phyloP scores from a whole-genome alignment of 164 flowering plant genomes.

The Warburgia ugandensis region DNA sequence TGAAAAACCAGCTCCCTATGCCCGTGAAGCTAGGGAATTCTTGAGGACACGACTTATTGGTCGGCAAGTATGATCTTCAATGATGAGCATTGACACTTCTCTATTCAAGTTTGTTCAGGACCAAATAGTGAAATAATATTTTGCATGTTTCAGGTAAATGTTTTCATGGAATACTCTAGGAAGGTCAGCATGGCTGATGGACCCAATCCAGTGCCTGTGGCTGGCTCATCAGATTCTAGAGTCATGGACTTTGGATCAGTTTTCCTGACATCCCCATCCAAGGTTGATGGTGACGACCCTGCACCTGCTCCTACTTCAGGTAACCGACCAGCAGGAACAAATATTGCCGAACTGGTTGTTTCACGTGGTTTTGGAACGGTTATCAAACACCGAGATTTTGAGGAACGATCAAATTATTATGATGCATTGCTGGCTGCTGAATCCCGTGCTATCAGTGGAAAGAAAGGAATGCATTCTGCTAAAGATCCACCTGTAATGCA shows the following conservation, averaged over 20 bases:
- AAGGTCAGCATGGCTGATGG: slow-evolving; percentile 64
- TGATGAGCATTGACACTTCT: not conserved
- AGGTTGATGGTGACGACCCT: slow-evolving; percentile 51
- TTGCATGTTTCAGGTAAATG: slow-evolving; percentile 52
- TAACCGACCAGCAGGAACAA: slow-evolving; percentile 45
- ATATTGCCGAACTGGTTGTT: slow-evolving; percentile 75
- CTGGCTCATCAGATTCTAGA: slow-evolving; percentile 63
- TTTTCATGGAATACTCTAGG: slow-evolving; percentile 94
- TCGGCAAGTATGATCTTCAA: slow-evolving; percentile 43
- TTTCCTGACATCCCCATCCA: slow-evolving; percentile 49
- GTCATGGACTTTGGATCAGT: slow-evolving; percentile 97
- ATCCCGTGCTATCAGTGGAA: slow-evolving; percentile 69
- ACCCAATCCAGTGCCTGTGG: slow-evolving; percentile 21
- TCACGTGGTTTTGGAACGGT: slow-evolving; percentile 86
- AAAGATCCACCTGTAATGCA: slow-evolving; percentile 88
- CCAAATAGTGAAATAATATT: not conserved
- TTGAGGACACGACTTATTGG: slow-evolving; percentile 81
- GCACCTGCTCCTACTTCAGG: slow-evolving; percentile 34
- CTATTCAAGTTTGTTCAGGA: not conserved
- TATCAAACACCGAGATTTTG: slow-evolving; percentile 86
- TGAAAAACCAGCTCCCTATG: slow-evolving; percentile 78
- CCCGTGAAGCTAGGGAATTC: slow-evolving; percentile 91
- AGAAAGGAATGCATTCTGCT: slow-evolving; percentile 80
- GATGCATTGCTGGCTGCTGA: slow-evolving; percentile 92
- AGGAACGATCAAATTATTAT: slow-evolving; percentile 90